phyloP scores from a whole-genome alignment of 345 rosid species.

The Acer yangbiense region DNA sequence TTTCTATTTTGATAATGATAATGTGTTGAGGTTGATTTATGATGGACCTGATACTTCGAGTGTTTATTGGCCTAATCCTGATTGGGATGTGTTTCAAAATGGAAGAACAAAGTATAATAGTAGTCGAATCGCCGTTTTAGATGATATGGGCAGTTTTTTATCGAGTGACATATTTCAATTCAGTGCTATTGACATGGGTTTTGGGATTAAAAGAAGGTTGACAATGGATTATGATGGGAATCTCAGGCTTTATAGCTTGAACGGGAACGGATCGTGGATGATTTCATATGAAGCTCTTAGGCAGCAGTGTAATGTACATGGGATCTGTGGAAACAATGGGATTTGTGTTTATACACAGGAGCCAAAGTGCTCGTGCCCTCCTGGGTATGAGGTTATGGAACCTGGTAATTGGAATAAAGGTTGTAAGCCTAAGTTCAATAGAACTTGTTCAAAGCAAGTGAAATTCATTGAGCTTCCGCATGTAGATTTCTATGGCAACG shows the following conservation, averaged over 20 bases:
- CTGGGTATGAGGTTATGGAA: slow-evolving; percentile 36
- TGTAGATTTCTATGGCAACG: slow-evolving; percentile 42
- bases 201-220: slow-evolving; percentile 41
- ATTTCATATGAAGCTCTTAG: slow-evolving; percentile 37
- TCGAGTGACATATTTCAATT: slow-evolving; percentile 39
- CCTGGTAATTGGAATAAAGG: slow-evolving; percentile 41
- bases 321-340: slow-evolving; percentile 45
- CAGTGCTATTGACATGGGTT: slow-evolving; percentile 36
- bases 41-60: slow-evolving; percentile 47
- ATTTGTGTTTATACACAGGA: slow-evolving; percentile 16
- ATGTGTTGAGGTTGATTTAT: slow-evolving; percentile 40
- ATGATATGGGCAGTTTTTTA: slow-evolving; percentile 34
- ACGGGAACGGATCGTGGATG: slow-evolving; percentile 28
- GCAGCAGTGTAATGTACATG: slow-evolving; percentile 37
- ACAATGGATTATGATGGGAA: slow-evolving; percentile 47
- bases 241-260: slow-evolving; percentile 44
- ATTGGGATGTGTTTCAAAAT: background rate
- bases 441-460: slow-evolving; percentile 21
- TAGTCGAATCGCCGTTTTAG: slow-evolving; percentile 38
- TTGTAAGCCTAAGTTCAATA: slow-evolving; percentile 42
- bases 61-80: slow-evolving; percentile 46
- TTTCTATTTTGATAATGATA: slow-evolving; percentile 41
- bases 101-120: slow-evolving; percentile 39
- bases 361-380: slow-evolving; percentile 51
- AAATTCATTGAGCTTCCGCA: slow-evolving; percentile 30